phyloP scores from a whole-genome alignment of 73 alveolate species.

The Paramecium sonneborni region DNA sequence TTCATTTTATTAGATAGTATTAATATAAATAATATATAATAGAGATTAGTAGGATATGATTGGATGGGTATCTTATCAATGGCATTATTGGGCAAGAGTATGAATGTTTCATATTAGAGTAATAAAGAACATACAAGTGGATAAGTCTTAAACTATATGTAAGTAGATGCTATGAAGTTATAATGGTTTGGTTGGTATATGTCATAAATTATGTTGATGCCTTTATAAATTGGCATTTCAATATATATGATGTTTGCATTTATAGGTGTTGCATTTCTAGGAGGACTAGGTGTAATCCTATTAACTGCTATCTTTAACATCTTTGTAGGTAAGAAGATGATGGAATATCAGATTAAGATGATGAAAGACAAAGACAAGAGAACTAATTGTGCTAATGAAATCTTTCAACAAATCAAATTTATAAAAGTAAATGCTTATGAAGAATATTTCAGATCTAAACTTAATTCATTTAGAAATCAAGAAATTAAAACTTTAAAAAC shows the following conservation, averaged over 20 bases:
- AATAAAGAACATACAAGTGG: conserved; percentile 44
- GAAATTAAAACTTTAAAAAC: background rate
- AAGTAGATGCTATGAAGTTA: conserved; percentile 9
- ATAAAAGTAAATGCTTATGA: conserved; percentile 91
- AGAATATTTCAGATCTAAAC: conserved; percentile 72
- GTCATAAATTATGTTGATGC: conserved; percentile 43
- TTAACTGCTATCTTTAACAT: conserved; percentile 29
- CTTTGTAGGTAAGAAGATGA: conserved; percentile 24
- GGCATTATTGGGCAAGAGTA: conserved; percentile 13
- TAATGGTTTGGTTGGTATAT: conserved; percentile 39
- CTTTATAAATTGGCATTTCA: conserved; percentile 19
- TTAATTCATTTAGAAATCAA: conserved; percentile 2
- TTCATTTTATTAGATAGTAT: background rate
- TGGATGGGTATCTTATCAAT: conserved; percentile 31
- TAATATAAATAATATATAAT: background rate
- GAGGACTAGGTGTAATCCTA: conserved; percentile 59
- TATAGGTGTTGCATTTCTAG: conserved; percentile 57
- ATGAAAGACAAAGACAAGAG: conserved; percentile 89
- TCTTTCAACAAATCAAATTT: conserved; percentile 84
- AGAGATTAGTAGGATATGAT: conserved; percentile 25
- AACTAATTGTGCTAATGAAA: conserved; percentile 82
- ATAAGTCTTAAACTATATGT: conserved; percentile 12
- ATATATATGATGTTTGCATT: conserved; percentile 40
- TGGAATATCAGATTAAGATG: conserved; percentile 64
- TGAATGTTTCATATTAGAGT: conserved; percentile 33